phyloP scores from a whole-genome alignment of 139 green algal species.

The Edaphochlamys debaryana region DNA sequence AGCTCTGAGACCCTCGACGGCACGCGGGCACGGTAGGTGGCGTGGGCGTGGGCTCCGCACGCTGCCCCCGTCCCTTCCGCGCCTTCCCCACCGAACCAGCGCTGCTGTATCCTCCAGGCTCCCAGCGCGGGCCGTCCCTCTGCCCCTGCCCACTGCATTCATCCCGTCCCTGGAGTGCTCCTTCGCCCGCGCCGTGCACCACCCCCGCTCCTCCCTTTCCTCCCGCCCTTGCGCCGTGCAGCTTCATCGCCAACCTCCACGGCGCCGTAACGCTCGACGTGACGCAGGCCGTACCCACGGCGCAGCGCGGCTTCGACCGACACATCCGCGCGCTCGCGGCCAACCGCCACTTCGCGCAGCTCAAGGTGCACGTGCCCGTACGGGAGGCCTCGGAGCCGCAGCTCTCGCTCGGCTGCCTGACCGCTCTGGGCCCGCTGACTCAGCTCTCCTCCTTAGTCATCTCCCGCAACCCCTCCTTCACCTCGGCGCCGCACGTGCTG shows the following conservation, averaged over 20 bases:
- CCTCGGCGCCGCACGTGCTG: slow-evolving; percentile 3
- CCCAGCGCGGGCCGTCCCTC: no score
- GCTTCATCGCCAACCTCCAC: slow-evolving; percentile 18
- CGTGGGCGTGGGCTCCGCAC: no score
- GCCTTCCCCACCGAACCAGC: no score
- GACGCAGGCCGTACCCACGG: not conserved
- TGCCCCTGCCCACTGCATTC: no score
- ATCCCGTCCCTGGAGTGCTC: no score
- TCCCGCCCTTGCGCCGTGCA: not conserved
- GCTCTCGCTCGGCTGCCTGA: not conserved
- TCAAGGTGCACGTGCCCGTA: slow-evolving; percentile 18
- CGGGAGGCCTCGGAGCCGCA: slow-evolving; percentile 5
- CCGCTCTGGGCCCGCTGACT: not conserved
- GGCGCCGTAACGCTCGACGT: slow-evolving; percentile 31
- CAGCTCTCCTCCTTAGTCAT: slow-evolving; percentile 14
- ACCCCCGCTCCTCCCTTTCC: not conserved
- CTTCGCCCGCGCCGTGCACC: not conserved
- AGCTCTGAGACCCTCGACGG: no score
- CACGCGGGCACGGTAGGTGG: no score
- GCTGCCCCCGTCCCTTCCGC: no score
- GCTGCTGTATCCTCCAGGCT: no score
- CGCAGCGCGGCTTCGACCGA: slow-evolving; percentile 30
- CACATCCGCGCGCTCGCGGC: slow-evolving; percentile 4
- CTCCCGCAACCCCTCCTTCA: slow-evolving; percentile 29
- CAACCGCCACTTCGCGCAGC: slow-evolving; percentile 29